Percentiles rank a stretch among this genome's conserved stretches.
Evolutionary conservation across 2,329 filamentous ascomycete species (phyloP).

Genomic region (Macrophomina tecta): DNA sequence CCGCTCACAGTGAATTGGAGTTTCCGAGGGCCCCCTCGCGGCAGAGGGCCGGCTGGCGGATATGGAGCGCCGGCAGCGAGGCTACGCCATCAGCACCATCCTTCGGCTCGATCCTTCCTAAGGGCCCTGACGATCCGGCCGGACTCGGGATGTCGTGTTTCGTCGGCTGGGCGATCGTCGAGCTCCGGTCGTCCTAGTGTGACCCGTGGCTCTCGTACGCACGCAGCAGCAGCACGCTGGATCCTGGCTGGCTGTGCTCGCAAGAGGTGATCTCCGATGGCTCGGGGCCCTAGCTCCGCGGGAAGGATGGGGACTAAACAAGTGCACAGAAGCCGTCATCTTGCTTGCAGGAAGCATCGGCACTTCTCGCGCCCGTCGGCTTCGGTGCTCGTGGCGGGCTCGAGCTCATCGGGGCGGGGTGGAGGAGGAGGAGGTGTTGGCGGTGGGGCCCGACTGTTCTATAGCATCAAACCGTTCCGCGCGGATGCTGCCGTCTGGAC

Average conservation of each 20-base stretch:
- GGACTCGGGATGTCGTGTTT: neutral
- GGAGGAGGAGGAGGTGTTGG: neutral
- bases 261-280: constrained; percentile 20
- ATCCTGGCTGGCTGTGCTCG: constrained; percentile 1
- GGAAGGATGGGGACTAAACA: constrained; percentile 13
- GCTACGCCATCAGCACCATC: too few relatives aligned
- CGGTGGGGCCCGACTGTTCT: neutral
- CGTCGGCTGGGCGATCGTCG: constrained; percentile 3
- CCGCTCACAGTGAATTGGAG: too few relatives aligned
- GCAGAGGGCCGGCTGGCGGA: too few relatives aligned
- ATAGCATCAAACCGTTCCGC: neutral
- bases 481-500: constrained; percentile 11
- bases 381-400: constrained; percentile 1
- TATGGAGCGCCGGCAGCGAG: neutral
- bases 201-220: neutral
- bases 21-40: too few relatives aligned
- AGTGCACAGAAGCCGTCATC: neutral
- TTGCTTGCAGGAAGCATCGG: neutral
- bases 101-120: constrained; percentile 13
- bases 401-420: neutral
- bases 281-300: constrained; percentile 15
- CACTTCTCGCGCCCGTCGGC: neutral
- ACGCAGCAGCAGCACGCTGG: constrained; percentile 6
- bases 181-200: constrained; percentile 3
- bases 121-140: neutral